Percentiles rank a stretch among this genome's conserved stretches.
These are phyloP conservation scores for Claviceps fusiformis DNA, from an alignment of 2,329 filamentous ascomycete species.

Conservation along the genomic window DNA sequence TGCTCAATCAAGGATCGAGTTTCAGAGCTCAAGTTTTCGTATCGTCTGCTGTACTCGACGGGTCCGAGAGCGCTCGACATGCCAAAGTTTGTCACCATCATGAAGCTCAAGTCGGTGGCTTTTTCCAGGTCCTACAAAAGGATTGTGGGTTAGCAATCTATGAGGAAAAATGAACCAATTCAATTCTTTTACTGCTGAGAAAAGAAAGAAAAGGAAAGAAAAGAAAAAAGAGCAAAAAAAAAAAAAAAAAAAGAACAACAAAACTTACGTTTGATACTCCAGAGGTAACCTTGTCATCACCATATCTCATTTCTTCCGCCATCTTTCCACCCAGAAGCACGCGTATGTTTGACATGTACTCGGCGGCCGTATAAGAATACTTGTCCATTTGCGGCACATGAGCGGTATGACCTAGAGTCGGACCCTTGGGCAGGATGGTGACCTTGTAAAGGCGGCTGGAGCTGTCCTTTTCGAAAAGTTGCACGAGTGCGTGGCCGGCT, in stretches of 20 bases:
- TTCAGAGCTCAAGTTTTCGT: slow-evolving; percentile 67
- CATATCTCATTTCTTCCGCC: slow-evolving; percentile 83
- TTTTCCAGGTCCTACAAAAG: slow-evolving; percentile 59
- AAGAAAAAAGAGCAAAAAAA: not conserved
- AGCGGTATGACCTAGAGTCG: slow-evolving; percentile 73
- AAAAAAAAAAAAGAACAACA: not conserved
- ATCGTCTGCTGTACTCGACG: slow-evolving; percentile 73
- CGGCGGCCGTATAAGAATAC: slow-evolving; percentile 73
- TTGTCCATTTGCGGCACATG: slow-evolving; percentile 86
- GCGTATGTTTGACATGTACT: slow-evolving; percentile 71
- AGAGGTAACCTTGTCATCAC: slow-evolving; percentile 79
- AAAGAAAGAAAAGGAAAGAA: too few relatives aligned
- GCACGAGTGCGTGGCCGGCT: slow-evolving; percentile 85
- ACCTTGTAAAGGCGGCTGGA: slow-evolving; percentile 85
- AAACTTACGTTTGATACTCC: slow-evolving; percentile 65
- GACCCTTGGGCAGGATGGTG: slow-evolving; percentile 85
- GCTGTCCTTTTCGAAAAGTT: slow-evolving; percentile 60
- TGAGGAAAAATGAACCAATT: too few relatives aligned
- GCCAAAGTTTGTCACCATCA: slow-evolving; percentile 77
- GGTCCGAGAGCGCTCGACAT: slow-evolving; percentile 85
- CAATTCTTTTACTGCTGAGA: too few relatives aligned
- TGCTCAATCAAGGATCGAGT: slow-evolving; percentile 78
- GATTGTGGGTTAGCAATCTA: too few relatives aligned
- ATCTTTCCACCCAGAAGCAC: slow-evolving; percentile 76
- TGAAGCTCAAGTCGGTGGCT: slow-evolving; percentile 71